Evolutionary conservation across 2,329 filamentous ascomycete species (phyloP), one percentile per base, ranked within the genome.

Genomic region (Diaporthe sp.): DNA sequence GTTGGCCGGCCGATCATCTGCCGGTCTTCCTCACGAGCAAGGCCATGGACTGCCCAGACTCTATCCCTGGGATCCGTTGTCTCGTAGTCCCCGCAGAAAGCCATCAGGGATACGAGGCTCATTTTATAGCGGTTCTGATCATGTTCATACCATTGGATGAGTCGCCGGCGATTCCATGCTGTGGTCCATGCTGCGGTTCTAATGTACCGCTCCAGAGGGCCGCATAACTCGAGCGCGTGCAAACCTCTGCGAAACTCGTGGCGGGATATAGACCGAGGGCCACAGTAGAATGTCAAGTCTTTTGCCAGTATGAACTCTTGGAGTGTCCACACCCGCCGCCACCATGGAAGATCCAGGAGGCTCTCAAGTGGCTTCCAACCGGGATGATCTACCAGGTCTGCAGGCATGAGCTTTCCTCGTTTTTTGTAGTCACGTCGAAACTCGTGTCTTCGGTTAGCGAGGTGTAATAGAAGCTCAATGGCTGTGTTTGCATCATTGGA

Each of bases 251-350:
- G 67, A n/a, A 74, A 74, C 28, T n/a, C 28, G 0, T 17, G 17
- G 10, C 72, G 66, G 12, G 47, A 40, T 35, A 74, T n/a, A 22
- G 57, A 71, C 3, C 50, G 60, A 28, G 55, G 17, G 22, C 72
- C 72, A 28, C 72, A 74, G 25, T 74, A 71, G 33, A 74, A 74
- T 4, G n/a, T 64, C 38, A 74, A 30, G 4, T 66, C 22, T n/a
- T 50, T 58, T 15, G 72, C 55, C 4, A 74, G 28, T 19, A 74
- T 55, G n/a, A 66, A 74, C 25, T 74, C 72, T 57, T 74, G 72
- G 9, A 74, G 58, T n/a, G 72, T 74, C 72, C 72, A 74, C 12
- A 74, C 72, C 4, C 72, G 45, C 12, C 67, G 55, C 72, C 72
- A 74, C 72, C 67, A 74, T 17, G 67, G 47, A 12, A 64, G 57